These are phyloP conservation scores for Crithidia acanthocephali DNA, from an alignment of 208 protist genomes.

Conservation along the genomic window DNA sequence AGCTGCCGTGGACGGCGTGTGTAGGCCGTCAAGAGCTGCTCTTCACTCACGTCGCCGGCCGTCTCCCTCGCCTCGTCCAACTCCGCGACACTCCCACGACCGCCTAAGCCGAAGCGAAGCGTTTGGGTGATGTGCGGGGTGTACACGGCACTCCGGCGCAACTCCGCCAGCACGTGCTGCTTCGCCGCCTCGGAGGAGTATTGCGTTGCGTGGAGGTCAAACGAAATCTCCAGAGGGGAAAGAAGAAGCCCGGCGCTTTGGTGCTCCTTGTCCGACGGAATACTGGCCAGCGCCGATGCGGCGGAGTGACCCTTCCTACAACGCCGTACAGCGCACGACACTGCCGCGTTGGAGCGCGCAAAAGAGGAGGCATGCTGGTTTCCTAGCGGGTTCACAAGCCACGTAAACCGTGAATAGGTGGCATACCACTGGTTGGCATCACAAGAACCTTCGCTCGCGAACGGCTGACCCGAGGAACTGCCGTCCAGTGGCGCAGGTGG, in stretches of 20 bases:
- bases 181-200: conserved; percentile 17
- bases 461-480: no score
- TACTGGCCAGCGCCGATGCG: no score
- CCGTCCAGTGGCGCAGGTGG: no score
- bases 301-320: no score
- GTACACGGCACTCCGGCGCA: conserved; percentile 12
- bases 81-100: no score
- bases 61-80: no score
- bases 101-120: conserved; percentile 22
- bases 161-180: conserved; percentile 8
- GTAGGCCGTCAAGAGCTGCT: conserved; percentile 1
- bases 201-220: conserved; percentile 17
- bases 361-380: conserved; percentile 21
- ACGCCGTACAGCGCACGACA: not conserved
- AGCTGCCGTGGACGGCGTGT: conserved; percentile 18
- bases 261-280: no score
- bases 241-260: not conserved
- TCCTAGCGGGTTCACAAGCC: conserved; percentile 36
- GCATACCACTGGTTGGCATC: conserved; percentile 21
- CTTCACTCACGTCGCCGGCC: not conserved
- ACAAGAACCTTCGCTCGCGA: no score
- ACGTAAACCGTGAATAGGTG: conserved; percentile 38
- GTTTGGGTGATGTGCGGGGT: conserved; percentile 19
- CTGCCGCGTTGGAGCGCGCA: conserved; percentile 3
- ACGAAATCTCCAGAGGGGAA: conserved; percentile 9